Evolutionary conservation across 176 grass and related monocot species (phyloP).

Genomic region (Aegilops tauschii): DNA sequence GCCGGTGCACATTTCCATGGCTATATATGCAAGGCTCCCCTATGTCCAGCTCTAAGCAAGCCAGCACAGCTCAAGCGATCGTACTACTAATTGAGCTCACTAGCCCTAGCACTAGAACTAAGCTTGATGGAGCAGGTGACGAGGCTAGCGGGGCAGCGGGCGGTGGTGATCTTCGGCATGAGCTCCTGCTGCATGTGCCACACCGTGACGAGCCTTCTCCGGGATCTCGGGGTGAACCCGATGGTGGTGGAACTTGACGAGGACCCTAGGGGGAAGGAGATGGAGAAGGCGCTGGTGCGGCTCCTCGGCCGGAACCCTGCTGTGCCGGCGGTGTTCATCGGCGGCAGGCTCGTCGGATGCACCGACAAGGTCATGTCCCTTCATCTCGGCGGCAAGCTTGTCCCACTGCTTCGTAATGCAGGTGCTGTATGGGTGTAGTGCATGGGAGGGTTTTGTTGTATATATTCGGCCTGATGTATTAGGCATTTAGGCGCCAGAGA

Average conservation of each 20-base stretch:
- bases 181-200: slow-evolving; percentile 89
- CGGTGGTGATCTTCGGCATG: slow-evolving; percentile 71
- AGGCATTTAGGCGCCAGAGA: too few species aligned
- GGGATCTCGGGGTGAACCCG: slow-evolving; percentile 48
- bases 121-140: slow-evolving; percentile 46
- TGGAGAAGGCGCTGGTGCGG: slow-evolving; percentile 40
- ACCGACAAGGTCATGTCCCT: slow-evolving; percentile 53
- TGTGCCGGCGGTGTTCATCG: slow-evolving; percentile 44
- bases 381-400: slow-evolving; percentile 37
- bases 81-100: not conserved
- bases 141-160: slow-evolving; percentile 56
- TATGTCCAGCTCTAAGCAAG: not conserved
- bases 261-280: slow-evolving; percentile 36
- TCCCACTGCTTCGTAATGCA: slow-evolving; percentile 19
- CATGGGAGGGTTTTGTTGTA: not conserved
- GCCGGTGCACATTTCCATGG: not conserved
- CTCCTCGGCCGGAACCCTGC: slow-evolving; percentile 36
- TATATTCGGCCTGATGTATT: too few species aligned
- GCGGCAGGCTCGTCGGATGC: slow-evolving; percentile 36
- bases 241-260: slow-evolving; percentile 38
- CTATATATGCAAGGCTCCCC: not conserved
- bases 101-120: not conserved
- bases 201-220: slow-evolving; percentile 50
- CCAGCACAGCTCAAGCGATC: not conserved
- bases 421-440: not conserved